Base-by-base conservation (phyloP, 1,139 yeast genomes). In the Yamadazyma diospyri region DNA sequence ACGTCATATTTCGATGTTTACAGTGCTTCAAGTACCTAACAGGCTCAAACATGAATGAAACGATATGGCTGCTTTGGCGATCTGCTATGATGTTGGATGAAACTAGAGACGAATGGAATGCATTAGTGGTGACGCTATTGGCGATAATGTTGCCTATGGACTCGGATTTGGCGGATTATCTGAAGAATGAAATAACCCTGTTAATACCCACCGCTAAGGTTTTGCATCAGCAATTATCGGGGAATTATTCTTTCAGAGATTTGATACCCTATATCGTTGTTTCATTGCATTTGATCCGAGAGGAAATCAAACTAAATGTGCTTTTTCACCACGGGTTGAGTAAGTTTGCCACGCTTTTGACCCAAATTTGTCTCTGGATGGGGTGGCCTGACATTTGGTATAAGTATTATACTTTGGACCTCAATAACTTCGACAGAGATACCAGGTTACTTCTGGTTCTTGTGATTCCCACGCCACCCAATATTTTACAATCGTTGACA, bases 341-440 rank as follows among this genome's bases (percentile, higher is more conserved):
- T 4, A 55, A 57, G 24, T 47, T 88, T 11, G 78, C 81, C 0
- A 28, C 59, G 1, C 50, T 88, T 8, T 55, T 89, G n/a, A 64
- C 80, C 0, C 85, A 81, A 42, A 46, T 84, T 5, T 71, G 81
- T 0, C 42, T 60, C 8, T 76, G 87, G 79, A 76, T 82, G 74
- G 80, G 83, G 2, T 87, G 96, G 96, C 74, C 81, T 3, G 72
- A 65, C 0, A 39, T 51, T 0, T 88, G 97, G 96, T 53, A 58
- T 12, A 51, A 55, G 2, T 80, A 78, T 48, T 85, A 86, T 48
- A 62, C 55, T 53, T 45, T 61, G 6, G 61, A 59, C 22, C 24
- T 33, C 1, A 31, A 29, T 2, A 25, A 26, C 2, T 46, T 61
- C 7, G 69, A 63, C 41, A 38, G 38, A 27, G 50, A 48, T 11